Conservation (phyloP, 2,329 filamentous ascomycete species). For the Xylaria sp. region DNA sequence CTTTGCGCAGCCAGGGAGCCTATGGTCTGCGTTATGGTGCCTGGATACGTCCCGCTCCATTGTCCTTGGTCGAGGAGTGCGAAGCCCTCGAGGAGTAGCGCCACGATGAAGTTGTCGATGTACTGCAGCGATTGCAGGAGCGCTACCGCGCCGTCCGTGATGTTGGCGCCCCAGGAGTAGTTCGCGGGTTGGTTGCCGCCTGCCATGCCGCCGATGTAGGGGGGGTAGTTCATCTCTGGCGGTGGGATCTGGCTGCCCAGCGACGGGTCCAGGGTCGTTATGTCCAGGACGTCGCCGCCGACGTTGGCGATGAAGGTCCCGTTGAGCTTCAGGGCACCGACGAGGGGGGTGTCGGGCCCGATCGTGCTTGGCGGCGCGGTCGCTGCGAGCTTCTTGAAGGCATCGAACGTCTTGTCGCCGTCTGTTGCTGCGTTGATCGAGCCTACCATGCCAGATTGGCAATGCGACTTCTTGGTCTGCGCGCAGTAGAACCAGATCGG, state of each 20-base stretch:
- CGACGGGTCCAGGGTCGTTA: constrained; percentile 43
- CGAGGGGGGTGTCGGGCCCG: constrained; percentile 49
- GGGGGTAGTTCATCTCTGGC: constrained; percentile 43
- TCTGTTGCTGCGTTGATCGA: constrained; percentile 56
- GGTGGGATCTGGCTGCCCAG: constrained; percentile 45
- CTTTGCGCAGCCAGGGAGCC: constrained; percentile 51
- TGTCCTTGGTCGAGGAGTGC: constrained; percentile 42
- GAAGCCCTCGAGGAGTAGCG: constrained; percentile 50
- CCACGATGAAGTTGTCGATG: constrained; percentile 51
- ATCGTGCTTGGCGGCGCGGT: constrained; percentile 51
- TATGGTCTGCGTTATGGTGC: constrained; percentile 50
- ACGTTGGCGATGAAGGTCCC: constrained; percentile 47
- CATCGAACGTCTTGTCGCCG: constrained; percentile 53
- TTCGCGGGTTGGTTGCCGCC: constrained; percentile 51
- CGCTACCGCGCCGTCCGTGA: constrained; percentile 46
- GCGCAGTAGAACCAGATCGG: constrained; percentile 56
- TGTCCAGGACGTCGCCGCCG: constrained; percentile 47
- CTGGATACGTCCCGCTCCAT: constrained; percentile 51
- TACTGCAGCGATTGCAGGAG: constrained; percentile 48
- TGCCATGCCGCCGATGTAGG: constrained; percentile 49
- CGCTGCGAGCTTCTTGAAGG: constrained; percentile 52
- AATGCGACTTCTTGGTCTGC: constrained; percentile 50
- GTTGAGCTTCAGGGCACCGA: constrained; percentile 52
- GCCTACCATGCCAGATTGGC: constrained; percentile 59
- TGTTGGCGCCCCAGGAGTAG: constrained; percentile 50